These are phyloP conservation scores for Phytophthora hibernalis DNA, from an alignment of 352 stramenopile genomes.

Conservation along the genomic window DNA sequence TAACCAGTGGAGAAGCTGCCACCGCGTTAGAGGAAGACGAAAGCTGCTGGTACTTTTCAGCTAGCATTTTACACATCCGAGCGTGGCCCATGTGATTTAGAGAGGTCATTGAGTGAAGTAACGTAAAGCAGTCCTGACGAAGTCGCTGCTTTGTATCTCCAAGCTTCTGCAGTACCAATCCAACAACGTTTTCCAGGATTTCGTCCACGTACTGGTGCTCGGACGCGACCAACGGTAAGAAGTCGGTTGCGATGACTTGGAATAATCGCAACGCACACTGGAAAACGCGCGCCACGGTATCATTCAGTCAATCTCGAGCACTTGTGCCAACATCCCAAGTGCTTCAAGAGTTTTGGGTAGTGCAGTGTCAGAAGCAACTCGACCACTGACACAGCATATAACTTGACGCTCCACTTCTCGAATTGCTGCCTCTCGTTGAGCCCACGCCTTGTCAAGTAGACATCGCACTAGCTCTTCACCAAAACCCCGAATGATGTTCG, in stretches of 20 bases:
- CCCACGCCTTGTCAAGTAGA: slow-evolving; percentile 83
- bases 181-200: slow-evolving; percentile 66
- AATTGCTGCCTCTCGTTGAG: slow-evolving; percentile 74
- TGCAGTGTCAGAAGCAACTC: slow-evolving; percentile 49
- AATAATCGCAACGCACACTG: slow-evolving; percentile 79
- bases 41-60: slow-evolving; percentile 62
- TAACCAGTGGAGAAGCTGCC: slow-evolving; percentile 58
- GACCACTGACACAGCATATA: slow-evolving; percentile 56
- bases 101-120: slow-evolving; percentile 68
- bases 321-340: slow-evolving; percentile 61
- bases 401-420: slow-evolving; percentile 80
- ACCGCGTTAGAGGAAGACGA: slow-evolving; percentile 35
- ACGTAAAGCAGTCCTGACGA: slow-evolving; percentile 73
- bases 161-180: slow-evolving; percentile 74
- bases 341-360: slow-evolving; percentile 65
- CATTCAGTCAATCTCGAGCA: slow-evolving; percentile 73
- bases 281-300: slow-evolving; percentile 81
- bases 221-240: slow-evolving; percentile 60
- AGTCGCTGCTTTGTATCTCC: slow-evolving; percentile 81
- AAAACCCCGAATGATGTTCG: slow-evolving; percentile 61
- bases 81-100: slow-evolving; percentile 66
- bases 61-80: slow-evolving; percentile 69
- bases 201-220: slow-evolving; percentile 60
- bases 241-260: slow-evolving; percentile 76
- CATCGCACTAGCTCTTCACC: slow-evolving; percentile 80